Percentiles rank a stretch among this genome's conserved stretches.
These are phyloP conservation scores for Phlyctochytrium planicorne DNA, from an alignment of 192 early-diverging fungal species.

Conservation along the genomic window DNA sequence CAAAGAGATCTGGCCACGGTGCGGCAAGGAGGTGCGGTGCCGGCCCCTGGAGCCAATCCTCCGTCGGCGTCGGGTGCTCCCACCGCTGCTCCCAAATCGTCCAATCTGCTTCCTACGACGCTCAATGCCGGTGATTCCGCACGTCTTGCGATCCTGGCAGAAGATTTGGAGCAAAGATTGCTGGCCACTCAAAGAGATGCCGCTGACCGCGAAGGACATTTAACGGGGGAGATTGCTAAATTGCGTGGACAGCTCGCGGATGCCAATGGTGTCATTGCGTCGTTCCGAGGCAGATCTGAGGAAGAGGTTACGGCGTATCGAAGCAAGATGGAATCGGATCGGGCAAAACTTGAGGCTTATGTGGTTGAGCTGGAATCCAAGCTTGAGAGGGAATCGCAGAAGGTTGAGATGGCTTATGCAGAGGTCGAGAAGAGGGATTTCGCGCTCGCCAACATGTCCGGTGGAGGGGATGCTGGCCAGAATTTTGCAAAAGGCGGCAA, in stretches of 20 bases:
- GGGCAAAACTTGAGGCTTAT: constrained; percentile 16
- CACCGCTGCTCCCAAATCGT: background rate
- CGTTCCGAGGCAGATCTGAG: constrained; percentile 7
- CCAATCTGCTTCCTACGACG: background rate
- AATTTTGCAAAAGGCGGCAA: background rate
- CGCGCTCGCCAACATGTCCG: background rate
- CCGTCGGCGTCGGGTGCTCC: background rate
- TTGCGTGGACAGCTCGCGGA: constrained; percentile 21
- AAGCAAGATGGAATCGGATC: constrained; percentile 3
- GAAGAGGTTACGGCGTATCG: constrained; percentile 20
- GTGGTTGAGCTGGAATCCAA: constrained; percentile 25
- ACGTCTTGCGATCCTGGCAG: constrained; percentile 13
- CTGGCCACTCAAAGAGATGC: background rate
- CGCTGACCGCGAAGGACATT: background rate
- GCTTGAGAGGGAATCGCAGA: constrained; percentile 22
- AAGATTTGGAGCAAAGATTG: constrained; percentile 18
- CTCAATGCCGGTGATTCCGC: background rate
- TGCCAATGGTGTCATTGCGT: background rate
- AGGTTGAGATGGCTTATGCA: constrained; percentile 9
- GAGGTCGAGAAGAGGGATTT: constrained; percentile 8
- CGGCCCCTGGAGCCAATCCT: background rate
- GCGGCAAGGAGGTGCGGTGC: background rate
- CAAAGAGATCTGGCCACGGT: constrained; percentile 22
- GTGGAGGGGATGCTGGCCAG: background rate
- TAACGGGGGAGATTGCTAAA: constrained; percentile 16